These are phyloP conservation scores for Coemansia sp. DNA, from an alignment of 192 early-diverging fungal species.

Conservation along the genomic window DNA sequence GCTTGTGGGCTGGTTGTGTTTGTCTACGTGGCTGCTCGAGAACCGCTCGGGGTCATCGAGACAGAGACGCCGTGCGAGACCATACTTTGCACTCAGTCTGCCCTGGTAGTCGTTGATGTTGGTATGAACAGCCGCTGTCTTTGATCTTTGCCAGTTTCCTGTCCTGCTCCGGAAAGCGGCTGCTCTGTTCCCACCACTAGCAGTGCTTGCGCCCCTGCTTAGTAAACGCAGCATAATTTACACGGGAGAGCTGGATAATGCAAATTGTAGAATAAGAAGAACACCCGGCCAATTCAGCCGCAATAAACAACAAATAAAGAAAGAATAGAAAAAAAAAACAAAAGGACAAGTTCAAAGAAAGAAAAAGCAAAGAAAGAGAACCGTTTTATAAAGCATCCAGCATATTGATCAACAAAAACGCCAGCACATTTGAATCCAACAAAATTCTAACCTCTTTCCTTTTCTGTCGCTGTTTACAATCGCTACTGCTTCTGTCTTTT, in stretches of 20 bases:
- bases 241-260: no score
- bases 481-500: no score
- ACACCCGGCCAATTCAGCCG: neutral
- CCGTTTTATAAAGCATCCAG: no score
- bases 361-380: neutral
- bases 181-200: neutral
- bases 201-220: neutral
- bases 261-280: neutral
- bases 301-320: neutral
- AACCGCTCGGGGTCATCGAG: constrained; percentile 28
- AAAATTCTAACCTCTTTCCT: no score
- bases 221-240: constrained; percentile 1
- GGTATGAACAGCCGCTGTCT: neutral
- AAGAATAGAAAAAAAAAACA: neutral
- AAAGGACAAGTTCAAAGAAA: neutral
- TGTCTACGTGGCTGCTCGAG: constrained; percentile 17
- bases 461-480: no score
- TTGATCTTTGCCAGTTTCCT: neutral
- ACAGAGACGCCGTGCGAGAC: constrained; percentile 26
- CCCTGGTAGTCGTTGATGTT: constrained; percentile 3
- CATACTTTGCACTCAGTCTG: constrained; percentile 26
- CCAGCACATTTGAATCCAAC: no score
- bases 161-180: neutral
- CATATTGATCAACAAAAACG: no score
- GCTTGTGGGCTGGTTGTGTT: no score